Percentiles rank a stretch among this genome's conserved stretches.
phyloP scores from a whole-genome alignment of 2,329 filamentous ascomycete genomes.

The Calonectria fujianensis region DNA sequence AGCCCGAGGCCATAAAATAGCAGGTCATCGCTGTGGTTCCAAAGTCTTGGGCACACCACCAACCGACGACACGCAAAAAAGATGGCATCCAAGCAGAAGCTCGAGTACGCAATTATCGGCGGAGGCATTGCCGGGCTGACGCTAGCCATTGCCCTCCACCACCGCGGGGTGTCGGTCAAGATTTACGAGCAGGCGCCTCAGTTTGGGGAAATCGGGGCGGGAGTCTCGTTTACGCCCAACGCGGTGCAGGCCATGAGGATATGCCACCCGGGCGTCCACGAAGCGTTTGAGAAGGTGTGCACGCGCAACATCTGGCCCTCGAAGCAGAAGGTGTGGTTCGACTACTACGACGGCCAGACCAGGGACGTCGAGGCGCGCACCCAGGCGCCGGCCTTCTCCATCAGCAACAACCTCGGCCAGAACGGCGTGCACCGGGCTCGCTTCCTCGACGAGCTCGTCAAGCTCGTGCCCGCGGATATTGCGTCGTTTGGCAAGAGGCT shows the following conservation, averaged over 20 bases:
- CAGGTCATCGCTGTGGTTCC: too few species aligned
- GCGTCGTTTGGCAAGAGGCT: constrained; percentile 59
- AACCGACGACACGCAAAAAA: neutral
- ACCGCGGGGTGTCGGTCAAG: constrained; percentile 64
- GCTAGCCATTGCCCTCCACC: constrained; percentile 67
- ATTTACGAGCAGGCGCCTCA: constrained; percentile 67
- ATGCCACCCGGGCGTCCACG: constrained; percentile 61
- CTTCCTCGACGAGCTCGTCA: constrained; percentile 63
- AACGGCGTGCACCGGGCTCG: constrained; percentile 61
- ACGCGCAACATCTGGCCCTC: constrained; percentile 51
- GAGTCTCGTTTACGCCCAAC: constrained; percentile 72
- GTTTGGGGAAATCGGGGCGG: constrained; percentile 70
- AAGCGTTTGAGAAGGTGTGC: constrained; percentile 54
- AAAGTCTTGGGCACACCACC: neutral
- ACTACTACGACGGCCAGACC: constrained; percentile 49
- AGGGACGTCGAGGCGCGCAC: constrained; percentile 24
- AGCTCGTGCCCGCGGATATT: constrained; percentile 59
- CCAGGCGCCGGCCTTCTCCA: constrained; percentile 40
- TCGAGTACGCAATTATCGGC: constrained; percentile 68
- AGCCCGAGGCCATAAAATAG: neutral
- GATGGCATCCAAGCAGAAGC: constrained; percentile 38
- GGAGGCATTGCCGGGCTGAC: constrained; percentile 71
- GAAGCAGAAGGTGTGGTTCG: constrained; percentile 51
- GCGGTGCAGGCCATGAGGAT: constrained; percentile 67
- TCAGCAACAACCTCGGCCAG: constrained; percentile 53